phyloP scores from a whole-genome alignment of 129 eudicot species.

The Deinandra increscens region DNA sequence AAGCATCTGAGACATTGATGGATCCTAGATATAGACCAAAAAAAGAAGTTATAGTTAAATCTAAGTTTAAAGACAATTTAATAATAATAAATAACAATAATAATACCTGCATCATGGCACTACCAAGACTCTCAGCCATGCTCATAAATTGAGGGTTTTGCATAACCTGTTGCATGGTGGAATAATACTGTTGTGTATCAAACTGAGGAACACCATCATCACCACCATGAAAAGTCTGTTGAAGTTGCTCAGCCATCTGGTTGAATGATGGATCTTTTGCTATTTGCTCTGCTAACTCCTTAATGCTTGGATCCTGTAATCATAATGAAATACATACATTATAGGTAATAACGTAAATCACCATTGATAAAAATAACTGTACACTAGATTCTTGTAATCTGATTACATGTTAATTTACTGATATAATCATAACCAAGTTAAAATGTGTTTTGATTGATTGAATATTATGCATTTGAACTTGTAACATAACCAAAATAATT shows the following conservation, averaged over 20 bases:
- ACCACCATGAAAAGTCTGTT: constrained; percentile 80
- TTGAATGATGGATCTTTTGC: constrained; percentile 94
- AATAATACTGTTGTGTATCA: constrained; percentile 73
- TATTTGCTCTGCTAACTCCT: constrained; percentile 92
- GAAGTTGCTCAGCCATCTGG: constrained; percentile 95
- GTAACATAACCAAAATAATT: not conserved
- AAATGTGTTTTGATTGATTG: not conserved
- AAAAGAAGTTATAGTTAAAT: no score
- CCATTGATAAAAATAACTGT: not conserved
- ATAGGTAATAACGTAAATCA: not conserved
- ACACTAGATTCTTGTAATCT: not conserved
- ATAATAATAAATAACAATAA: not conserved
- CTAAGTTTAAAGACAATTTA: not conserved
- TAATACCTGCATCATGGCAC: constrained; percentile 87
- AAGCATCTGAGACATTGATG: constrained; percentile 91
- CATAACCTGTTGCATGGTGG: constrained; percentile 97
- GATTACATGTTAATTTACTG: not conserved
- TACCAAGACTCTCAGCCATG: constrained; percentile 96
- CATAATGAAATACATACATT: constrained; percentile 20
- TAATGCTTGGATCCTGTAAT: constrained; percentile 91
- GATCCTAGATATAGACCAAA: constrained; percentile 55
- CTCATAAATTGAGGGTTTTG: constrained; percentile 92
- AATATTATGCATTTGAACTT: not conserved
- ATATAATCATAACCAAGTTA: not conserved
- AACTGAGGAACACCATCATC: constrained; percentile 54